phyloP scores from a whole-genome alignment of 768 basidiomycete genomes.

The Boletus vermiculosoides region DNA sequence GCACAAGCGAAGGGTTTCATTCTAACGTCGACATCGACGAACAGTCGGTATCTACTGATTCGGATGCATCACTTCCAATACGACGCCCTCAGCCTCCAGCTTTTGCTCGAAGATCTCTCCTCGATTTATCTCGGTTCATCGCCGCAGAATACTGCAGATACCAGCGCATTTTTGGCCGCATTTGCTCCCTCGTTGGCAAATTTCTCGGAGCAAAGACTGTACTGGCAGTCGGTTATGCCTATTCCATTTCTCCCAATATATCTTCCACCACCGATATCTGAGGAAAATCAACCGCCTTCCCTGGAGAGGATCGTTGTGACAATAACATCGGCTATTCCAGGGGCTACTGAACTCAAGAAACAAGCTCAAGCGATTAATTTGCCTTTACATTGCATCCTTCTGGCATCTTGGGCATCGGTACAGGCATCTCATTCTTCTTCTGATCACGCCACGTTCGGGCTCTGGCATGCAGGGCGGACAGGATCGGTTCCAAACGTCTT shows the following conservation, averaged over 20 bases:
- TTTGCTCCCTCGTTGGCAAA: conserved; percentile 22
- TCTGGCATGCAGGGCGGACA: conserved; percentile 49
- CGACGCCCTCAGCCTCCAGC: conserved; percentile 46
- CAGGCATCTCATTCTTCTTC: conserved; percentile 34
- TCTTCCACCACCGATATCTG: conserved; percentile 24
- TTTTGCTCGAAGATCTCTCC: conserved; percentile 41
- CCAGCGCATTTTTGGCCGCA: conserved; percentile 29
- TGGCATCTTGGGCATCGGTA: conserved; percentile 44
- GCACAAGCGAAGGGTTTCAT: conserved; percentile 25
- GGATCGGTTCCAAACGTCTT: conserved; percentile 35
- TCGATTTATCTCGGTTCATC: conserved; percentile 32
- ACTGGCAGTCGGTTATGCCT: conserved; percentile 39
- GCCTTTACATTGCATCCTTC: conserved; percentile 41
- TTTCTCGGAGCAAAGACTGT: conserved; percentile 24
- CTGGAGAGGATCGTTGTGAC: conserved; percentile 18
- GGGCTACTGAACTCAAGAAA: conserved; percentile 44
- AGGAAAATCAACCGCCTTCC: neutral
- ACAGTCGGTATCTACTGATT: conserved; percentile 26
- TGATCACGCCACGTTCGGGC: conserved; percentile 38
- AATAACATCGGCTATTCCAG: conserved; percentile 42
- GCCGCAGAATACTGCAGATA: conserved; percentile 24
- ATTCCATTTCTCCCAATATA: conserved; percentile 23
- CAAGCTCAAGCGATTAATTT: conserved; percentile 37
- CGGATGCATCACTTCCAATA: conserved; percentile 52
- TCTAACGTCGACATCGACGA: conserved; percentile 9